These are phyloP conservation scores for Phyllosticta ampelicida DNA, from an alignment of 2,329 filamentous ascomycete species.

Conservation along the genomic window DNA sequence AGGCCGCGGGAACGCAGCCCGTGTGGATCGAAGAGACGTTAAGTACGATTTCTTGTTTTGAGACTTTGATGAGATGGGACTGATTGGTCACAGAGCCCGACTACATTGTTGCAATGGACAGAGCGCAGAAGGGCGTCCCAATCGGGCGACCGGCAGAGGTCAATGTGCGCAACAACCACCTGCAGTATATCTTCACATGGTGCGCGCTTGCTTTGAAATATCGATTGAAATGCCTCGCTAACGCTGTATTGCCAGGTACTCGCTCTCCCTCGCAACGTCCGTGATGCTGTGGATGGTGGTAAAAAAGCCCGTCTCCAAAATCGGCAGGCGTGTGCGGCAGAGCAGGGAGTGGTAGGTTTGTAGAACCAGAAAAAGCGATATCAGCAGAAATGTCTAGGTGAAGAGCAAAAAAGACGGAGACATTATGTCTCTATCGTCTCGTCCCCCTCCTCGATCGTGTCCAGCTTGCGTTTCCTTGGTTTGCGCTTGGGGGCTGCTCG, in stretches of 20 bases:
- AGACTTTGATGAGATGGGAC: constrained; percentile 17
- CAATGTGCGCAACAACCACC: constrained; percentile 89
- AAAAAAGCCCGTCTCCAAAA: constrained; percentile 68
- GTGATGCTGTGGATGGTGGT: constrained; percentile 97
- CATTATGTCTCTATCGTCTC: constrained; percentile 10
- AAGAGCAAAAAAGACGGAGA: background rate
- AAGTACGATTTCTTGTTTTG: constrained; percentile 43
- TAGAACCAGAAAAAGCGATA: background rate
- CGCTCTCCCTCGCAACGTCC: constrained; percentile 69
- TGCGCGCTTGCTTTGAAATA: constrained; percentile 37
- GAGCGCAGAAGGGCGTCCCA: constrained; percentile 71
- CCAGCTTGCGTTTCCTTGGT: constrained; percentile 28
- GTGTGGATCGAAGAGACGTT: constrained; percentile 96
- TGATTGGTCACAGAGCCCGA: constrained; percentile 53
- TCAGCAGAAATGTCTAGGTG: constrained; percentile 59
- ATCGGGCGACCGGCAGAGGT: constrained; percentile 83
- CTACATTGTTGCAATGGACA: constrained; percentile 62
- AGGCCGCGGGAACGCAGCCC: constrained; percentile 66
- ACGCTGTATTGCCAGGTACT: constrained; percentile 53
- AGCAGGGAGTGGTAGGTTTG: constrained; percentile 59
- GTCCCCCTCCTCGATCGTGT: constrained; percentile 31
- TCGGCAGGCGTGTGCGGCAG: constrained; percentile 62
- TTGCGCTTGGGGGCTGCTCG: constrained; percentile 33
- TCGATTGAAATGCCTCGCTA: background rate
- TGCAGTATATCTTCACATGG: constrained; percentile 99